Conservation (phyloP, 1,139 yeast genomes). For the Diutina siamensis region DNA sequence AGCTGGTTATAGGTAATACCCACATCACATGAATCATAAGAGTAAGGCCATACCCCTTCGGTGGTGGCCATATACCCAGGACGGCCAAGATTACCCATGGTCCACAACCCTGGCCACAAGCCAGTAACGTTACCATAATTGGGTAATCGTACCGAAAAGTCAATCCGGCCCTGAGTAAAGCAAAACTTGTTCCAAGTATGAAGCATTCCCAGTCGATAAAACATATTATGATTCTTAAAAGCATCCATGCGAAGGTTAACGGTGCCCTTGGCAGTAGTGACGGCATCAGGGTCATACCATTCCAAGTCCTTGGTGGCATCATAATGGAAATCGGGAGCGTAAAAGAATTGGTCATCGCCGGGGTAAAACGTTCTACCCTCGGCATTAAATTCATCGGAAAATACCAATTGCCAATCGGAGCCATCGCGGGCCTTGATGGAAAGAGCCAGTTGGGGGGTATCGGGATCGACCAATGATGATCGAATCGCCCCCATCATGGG, state of each 20-base stretch:
- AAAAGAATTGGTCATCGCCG: conserved; percentile 5
- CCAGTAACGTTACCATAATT: conserved; percentile 1
- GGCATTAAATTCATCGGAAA: conserved; percentile 5
- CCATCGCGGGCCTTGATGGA: not conserved
- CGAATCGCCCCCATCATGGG: not conserved
- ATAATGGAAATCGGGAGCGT: conserved; percentile 6
- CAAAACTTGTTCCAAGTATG: conserved; percentile 6
- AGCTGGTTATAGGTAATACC: conserved; percentile 1
- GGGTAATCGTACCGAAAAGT: not conserved
- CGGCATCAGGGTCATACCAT: conserved; percentile 6
- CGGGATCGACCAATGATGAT: conserved; percentile 1
- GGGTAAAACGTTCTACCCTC: conserved; percentile 4
- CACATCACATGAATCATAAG: conserved; percentile 2
- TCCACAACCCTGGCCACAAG: conserved; percentile 6
- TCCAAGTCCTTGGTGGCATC: conserved; percentile 5
- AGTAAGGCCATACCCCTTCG: conserved; percentile 6
- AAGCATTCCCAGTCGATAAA: conserved; percentile 1
- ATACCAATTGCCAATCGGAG: not conserved
- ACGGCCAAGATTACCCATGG: conserved; percentile 5
- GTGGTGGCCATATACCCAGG: conserved; percentile 5
- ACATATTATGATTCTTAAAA: conserved; percentile 3
- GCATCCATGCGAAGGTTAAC: conserved; percentile 4
- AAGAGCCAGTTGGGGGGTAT: not conserved
- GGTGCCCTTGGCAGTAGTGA: conserved; percentile 1
- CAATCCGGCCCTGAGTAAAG: conserved; percentile 1